A percentile compares a stretch with the other conserved stretches of the same genome.
These are phyloP conservation scores for Xerocomus alliaceus DNA, from an alignment of 1,284 basidiomycete species.

Conservation along the genomic window DNA sequence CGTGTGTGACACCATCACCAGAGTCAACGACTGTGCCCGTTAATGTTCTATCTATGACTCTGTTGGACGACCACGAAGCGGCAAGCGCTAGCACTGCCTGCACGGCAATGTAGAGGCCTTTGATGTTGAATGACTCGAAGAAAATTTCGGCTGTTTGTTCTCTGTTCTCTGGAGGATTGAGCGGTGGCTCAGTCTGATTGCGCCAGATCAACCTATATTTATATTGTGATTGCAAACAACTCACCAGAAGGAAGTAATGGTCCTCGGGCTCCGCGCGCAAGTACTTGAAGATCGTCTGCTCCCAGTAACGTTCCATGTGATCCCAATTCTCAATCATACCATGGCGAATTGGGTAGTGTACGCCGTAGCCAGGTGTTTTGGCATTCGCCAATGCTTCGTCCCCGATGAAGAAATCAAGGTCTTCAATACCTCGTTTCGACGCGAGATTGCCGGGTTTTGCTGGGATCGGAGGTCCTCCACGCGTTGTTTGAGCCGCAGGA, in stretches of 20 bases:
- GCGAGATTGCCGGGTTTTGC: constrained; percentile 92
- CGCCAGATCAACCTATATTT: constrained; percentile 6
- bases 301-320: constrained; percentile 99
- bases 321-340: constrained; percentile 99
- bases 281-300: constrained; percentile 99
- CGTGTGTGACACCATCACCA: constrained; percentile 98
- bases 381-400: constrained; percentile 96
- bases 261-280: constrained; percentile 98
- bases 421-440: constrained; percentile 96
- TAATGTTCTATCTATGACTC: constrained; percentile 90
- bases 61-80: constrained; percentile 95
- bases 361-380: constrained; percentile 88
- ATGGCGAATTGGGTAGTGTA: constrained; percentile 97
- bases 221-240: constrained; percentile 39
- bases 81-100: constrained; percentile 99
- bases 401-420: constrained; percentile 99
- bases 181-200: constrained; percentile 91
- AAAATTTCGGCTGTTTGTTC: constrained; percentile 99
- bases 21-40: constrained; percentile 99
- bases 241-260: constrained; percentile 95
- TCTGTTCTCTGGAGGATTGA: constrained; percentile 98
- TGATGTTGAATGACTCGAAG: constrained; percentile 99
- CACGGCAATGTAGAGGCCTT: constrained; percentile 97
- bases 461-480: constrained; percentile 75
- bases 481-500: constrained; percentile 67